Base-by-base conservation (phyloP, 2,329 filamentous ascomycete genomes). In the Conoideocrella luteorostrata region DNA sequence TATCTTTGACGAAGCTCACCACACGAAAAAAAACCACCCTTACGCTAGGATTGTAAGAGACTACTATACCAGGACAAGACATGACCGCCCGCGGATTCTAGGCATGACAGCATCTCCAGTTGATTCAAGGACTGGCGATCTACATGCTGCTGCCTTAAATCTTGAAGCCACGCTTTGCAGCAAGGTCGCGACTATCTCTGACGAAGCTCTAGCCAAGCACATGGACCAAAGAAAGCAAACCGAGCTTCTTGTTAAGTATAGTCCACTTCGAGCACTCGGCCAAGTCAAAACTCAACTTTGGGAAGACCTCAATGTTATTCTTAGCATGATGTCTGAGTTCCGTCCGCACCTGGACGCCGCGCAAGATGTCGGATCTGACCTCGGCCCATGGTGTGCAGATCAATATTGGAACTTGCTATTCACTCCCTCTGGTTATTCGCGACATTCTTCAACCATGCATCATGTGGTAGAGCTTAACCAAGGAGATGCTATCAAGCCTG, bases 31-130 rank as follows among this genome's bases (percentile, higher is more conserved):
- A 61, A 86, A 89, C 41, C 93, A 98, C 56, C 77, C 88, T 0
- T 98, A 95, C 58, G 88, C 91, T 17, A 77, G 80, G 22, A 93
- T 98, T 46, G 87, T 98, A 65, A 89, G 86, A 54, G 85, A 95
- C 46, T 89, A 87, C 53, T 97, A 96, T 56, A 55, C 79, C 2
- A 64, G 72, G 3, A 68, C 72, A 23, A 52, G 60, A 2, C 65
- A 71, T 1, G 50, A 60, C 0, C 74, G 80, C 4, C 93, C 93
- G 4, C 84, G 82, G 29, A 82, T 98, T 17, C 86, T 98, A 52
- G 91, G 91, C 21, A 96, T 97, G 91, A 98, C 93, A 2, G 93
- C 93, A 7, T 97, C 93, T 0, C 93, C 93, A 1, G 84, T 96
- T 3, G 90, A 97, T 65, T 81, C 87, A 0, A 85, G 87, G 56